A percentile compares a stretch with the other conserved stretches of the same genome.
phyloP scores from a whole-genome alignment of 805 yeast genomes.

The Yamadazyma philogaea region DNA sequence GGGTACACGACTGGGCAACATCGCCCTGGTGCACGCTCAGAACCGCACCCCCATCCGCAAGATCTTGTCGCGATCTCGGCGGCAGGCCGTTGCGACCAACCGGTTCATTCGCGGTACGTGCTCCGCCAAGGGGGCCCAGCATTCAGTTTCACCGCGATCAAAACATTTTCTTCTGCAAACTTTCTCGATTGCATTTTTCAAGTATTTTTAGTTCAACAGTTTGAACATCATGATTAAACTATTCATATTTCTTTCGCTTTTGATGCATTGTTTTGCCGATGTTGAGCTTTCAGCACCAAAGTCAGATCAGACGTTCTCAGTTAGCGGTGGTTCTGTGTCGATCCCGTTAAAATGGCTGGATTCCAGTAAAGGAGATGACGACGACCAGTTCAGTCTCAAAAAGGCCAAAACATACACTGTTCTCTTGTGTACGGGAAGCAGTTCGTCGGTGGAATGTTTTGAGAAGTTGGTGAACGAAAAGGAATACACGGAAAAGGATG shows the following conservation, averaged over 20 bases:
- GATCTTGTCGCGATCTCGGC: no score
- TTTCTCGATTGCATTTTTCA: neutral
- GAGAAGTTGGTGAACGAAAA: conserved; percentile 22
- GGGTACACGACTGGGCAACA: no score
- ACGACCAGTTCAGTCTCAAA: conserved; percentile 26
- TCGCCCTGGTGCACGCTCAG: no score
- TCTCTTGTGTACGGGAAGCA: conserved; percentile 67
- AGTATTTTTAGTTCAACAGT: neutral
- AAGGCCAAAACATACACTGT: conserved; percentile 48
- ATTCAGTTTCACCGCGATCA: neutral
- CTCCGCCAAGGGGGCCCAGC: neutral
- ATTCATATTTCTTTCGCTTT: conserved; percentile 2
- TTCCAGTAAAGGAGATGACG: conserved; percentile 48
- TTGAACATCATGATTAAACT: neutral
- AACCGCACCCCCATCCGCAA: no score
- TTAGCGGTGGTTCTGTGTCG: conserved; percentile 31
- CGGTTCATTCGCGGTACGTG: neutral
- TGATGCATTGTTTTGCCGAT: conserved; percentile 36
- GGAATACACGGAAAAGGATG: conserved; percentile 4
- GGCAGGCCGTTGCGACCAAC: no score
- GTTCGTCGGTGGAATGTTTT: conserved; percentile 42
- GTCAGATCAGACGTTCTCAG: conserved; percentile 38
- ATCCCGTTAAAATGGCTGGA: conserved; percentile 47
- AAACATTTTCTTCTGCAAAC: neutral
- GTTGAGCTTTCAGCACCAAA: conserved; percentile 44